Conservation (phyloP, 495 filamentous ascomycete species). For the Hypoxylon perforatum region DNA sequence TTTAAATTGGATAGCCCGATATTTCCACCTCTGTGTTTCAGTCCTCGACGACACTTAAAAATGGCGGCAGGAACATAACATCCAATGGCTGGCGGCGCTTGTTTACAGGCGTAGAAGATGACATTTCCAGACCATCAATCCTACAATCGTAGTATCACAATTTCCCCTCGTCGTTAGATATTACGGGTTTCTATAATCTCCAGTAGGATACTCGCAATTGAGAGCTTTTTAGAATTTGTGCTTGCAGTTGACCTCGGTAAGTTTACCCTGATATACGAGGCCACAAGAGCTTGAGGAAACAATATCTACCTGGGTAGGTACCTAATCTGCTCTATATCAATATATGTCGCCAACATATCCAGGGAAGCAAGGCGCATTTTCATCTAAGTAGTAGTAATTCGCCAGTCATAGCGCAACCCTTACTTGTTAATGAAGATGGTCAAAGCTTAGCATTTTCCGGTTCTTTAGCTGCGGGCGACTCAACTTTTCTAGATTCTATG, state of each 20-base stretch:
- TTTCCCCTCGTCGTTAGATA: not conserved
- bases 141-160: not conserved
- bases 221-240: not conserved
- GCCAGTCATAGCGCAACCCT: too few species aligned
- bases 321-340: too few species aligned
- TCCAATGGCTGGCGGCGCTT: not conserved
- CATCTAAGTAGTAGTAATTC: too few species aligned
- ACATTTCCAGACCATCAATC: not conserved
- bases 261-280: too few species aligned
- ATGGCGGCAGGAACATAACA: not conserved
- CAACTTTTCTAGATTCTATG: too few species aligned
- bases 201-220: not conserved
- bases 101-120: not conserved
- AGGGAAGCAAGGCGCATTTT: too few species aligned
- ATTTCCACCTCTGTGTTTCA: not conserved
- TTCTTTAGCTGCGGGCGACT: too few species aligned
- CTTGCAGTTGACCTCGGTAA: not conserved
- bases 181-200: not conserved
- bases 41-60: not conserved
- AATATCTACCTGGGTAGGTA: too few species aligned
- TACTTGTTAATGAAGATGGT: too few species aligned
- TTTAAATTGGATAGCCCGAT: not conserved
- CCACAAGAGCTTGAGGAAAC: too few species aligned
- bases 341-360: too few species aligned
- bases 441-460: too few species aligned